Conservation (phyloP, 441 rosid species). For the Flueggea neowawraea region DNA sequence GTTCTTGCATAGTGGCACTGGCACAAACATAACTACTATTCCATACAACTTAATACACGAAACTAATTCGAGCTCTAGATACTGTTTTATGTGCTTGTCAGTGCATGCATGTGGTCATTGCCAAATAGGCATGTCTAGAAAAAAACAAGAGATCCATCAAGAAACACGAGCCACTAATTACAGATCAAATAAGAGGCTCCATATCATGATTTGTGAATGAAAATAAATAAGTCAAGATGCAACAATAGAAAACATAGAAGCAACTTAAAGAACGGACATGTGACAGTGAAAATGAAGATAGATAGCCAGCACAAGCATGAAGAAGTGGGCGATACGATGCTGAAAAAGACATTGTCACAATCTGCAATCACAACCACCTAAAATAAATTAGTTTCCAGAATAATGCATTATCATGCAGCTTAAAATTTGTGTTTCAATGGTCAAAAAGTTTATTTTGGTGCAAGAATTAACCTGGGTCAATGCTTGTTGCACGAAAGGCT, state of each 20-base stretch:
- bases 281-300: conserved; percentile 79
- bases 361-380: conserved; percentile 47
- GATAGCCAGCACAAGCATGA: conserved; percentile 75
- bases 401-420: conserved; percentile 5
- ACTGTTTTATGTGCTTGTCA: background rate
- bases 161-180: background rate
- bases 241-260: conserved; percentile 3
- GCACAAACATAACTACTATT: background rate
- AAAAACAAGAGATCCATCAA: background rate
- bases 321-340: conserved; percentile 64
- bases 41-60: background rate
- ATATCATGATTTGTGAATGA: background rate
- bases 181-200: background rate
- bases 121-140: too few relatives aligned
- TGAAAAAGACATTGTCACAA: conserved; percentile 66
- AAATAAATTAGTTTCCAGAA: conserved; percentile 7
- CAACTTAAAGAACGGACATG: conserved; percentile 54
- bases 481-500: conserved; percentile 69
- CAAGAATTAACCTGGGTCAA: conserved; percentile 59
- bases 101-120: too few relatives aligned
- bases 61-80: background rate
- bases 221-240: background rate
- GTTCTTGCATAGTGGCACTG: background rate
- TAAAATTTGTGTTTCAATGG: background rate
- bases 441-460: background rate